phyloP scores from a whole-genome alignment of 2,329 filamentous ascomycete genomes.

The Cladophialophora chaetospira region DNA sequence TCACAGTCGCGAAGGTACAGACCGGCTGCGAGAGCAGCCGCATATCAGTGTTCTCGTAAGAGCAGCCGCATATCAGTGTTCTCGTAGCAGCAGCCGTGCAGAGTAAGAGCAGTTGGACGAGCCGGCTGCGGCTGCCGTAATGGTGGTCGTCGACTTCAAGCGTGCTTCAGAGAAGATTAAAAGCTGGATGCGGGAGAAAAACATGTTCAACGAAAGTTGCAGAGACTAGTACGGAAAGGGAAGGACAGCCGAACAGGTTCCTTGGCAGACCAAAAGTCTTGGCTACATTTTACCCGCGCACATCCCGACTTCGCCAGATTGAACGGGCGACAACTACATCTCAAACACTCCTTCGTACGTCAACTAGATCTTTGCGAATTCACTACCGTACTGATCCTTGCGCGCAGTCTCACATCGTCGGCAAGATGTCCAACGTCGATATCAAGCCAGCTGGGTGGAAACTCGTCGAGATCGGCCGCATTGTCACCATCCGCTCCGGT shows the following conservation, averaged over 20 bases:
- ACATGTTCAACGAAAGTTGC: no score
- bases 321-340: constrained; percentile 21
- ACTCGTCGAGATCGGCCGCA: constrained; percentile 96
- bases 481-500: constrained; percentile 86
- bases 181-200: no score
- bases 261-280: no score
- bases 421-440: constrained; percentile 73
- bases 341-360: constrained; percentile 20
- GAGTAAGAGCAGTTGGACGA: neutral
- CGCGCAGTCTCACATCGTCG: constrained; percentile 23
- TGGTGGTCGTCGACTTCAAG: no score
- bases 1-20: no score
- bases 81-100: neutral
- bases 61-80: neutral
- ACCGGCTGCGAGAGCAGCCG: neutral
- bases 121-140: no score
- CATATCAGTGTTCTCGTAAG: neutral
- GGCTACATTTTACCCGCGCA: no score
- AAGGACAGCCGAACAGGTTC: no score
- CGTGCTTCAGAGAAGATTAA: no score
- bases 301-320: no score
- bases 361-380: neutral
- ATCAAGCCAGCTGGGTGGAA: constrained; percentile 86
- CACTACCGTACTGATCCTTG: constrained; percentile 13
- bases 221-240: no score